phyloP scores from a whole-genome alignment of 129 eudicot species.

The Deinandra increscens region DNA sequence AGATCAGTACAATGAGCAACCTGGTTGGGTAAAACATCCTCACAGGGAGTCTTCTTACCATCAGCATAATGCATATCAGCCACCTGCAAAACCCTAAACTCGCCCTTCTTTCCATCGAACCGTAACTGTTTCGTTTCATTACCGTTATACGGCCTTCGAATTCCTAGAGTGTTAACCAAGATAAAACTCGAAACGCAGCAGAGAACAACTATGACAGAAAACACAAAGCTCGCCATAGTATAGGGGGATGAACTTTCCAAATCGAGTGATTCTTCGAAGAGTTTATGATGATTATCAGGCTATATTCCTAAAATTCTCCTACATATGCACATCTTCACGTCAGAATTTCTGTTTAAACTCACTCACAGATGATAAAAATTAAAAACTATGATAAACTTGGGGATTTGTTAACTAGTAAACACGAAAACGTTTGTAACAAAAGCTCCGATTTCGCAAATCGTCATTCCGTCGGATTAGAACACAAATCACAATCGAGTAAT shows the following conservation, averaged over 20 bases:
- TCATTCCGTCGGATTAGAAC: too few relatives aligned
- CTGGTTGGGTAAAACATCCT: conserved; percentile 59
- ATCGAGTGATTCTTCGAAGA: conserved; percentile 1
- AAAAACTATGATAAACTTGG: too few relatives aligned
- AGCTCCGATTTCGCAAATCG: too few relatives aligned
- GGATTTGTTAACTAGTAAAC: neutral
- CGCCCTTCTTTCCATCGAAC: conserved; percentile 47
- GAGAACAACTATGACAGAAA: neutral
- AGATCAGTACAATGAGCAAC: conserved; percentile 62
- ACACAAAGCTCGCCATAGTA: neutral
- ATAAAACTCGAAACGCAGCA: conserved; percentile 5
- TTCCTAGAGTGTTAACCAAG: neutral
- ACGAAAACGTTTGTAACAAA: neutral
- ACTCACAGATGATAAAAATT: neutral
- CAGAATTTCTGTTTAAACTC: neutral
- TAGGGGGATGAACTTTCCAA: neutral
- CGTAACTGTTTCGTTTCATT: conserved; percentile 29
- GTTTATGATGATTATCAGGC: neutral
- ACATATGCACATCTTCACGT: neutral
- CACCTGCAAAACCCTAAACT: conserved; percentile 75
- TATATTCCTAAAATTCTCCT: neutral
- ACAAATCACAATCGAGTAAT: too few relatives aligned
- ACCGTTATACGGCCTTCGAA: neutral
- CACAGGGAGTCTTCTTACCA: conserved; percentile 59
- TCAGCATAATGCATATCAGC: conserved; percentile 91